Evolutionary conservation across 2,329 filamentous ascomycete species (phyloP).

Genomic region (Penicillium sp.): DNA sequence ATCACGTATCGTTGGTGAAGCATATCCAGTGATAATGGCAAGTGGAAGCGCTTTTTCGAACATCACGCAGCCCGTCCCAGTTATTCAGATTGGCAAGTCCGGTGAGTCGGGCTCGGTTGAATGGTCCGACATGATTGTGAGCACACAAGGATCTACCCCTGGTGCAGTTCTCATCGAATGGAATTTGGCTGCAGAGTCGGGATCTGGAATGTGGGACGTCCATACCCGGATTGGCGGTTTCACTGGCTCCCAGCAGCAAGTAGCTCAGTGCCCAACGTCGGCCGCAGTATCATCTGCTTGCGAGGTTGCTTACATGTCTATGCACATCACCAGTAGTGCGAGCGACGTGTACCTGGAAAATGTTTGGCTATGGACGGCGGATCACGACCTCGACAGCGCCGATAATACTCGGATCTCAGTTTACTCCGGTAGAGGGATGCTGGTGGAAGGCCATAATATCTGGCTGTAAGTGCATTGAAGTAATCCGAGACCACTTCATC

Average conservation of each 20-base stretch:
- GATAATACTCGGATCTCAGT: constrained; percentile 56
- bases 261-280: constrained; percentile 49
- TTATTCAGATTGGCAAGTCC: constrained; percentile 68
- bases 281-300: constrained; percentile 40
- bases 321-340: constrained; percentile 42
- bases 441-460: constrained; percentile 51
- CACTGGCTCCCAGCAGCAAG: constrained; percentile 52
- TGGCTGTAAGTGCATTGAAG: constrained; percentile 39
- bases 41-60: constrained; percentile 62
- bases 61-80: constrained; percentile 62
- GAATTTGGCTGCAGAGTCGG: constrained; percentile 62
- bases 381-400: constrained; percentile 60
- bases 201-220: constrained; percentile 62
- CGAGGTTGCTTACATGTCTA: constrained; percentile 41
- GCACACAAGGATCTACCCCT: constrained; percentile 67
- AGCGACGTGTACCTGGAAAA: constrained; percentile 54
- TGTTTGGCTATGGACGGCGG: constrained; percentile 57
- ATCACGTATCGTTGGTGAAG: constrained; percentile 60
- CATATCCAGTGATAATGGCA: constrained; percentile 60
- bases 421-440: constrained; percentile 58
- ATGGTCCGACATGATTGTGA: constrained; percentile 72
- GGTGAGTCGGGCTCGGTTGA: constrained; percentile 70
- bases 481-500: background rate
- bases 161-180: constrained; percentile 75
- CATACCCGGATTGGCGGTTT: constrained; percentile 59